Base-by-base conservation (phyloP, 2,329 filamentous ascomycete species). In the Nemania bipapillata region DNA sequence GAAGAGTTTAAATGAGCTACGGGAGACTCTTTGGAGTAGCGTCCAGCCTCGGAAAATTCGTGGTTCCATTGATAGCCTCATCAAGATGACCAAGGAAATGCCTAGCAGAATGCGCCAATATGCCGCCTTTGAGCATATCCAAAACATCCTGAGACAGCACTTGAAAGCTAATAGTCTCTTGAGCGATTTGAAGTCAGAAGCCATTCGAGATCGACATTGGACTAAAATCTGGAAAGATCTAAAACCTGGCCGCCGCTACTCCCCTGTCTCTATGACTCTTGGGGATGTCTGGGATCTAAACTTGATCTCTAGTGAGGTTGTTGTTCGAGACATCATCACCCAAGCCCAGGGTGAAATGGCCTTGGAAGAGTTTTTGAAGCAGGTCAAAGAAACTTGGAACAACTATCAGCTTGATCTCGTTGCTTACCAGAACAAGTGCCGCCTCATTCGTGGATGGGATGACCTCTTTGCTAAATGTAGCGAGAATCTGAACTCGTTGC, bases 71-170 rank as follows among this genome's bases (percentile, higher is more conserved):
- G 95, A 99, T 77, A 91, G 91, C 55, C 87, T 98, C 61, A 93
- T 98, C 79, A 97, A 97, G 84, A 97, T 97, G 87, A 98, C 94
- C 40, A 98, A 97, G 82, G 95, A 98, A 71, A 98, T 99, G 96
- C 96, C 96, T 0, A 97, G 94, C 81, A 91, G 96, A 68, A 98
- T 99, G 95, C 91, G 96, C 69, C 96, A 99, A 78, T 99, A 99
- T 80, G 95, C 96, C 74, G 96, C 96, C n/a, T 99, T 99, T 78
- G 96, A 99, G 80, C 95, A 99, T 77, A 94, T 99, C 45, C 96
- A 99, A 79, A 93, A 89, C 71, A 92, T 96, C 32, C 87, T 99
- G 47, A 92, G 94, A 52, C 91, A 94, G 70, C 87, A 97, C 56
- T 86, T 97, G 71, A 98, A 97, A 80, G 93, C 97, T 74, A 99